Base-by-base conservation (phyloP, 225 moss, liverwort and hornwort genomes). In the Bryoerythrophyllum caledonicum region DNA sequence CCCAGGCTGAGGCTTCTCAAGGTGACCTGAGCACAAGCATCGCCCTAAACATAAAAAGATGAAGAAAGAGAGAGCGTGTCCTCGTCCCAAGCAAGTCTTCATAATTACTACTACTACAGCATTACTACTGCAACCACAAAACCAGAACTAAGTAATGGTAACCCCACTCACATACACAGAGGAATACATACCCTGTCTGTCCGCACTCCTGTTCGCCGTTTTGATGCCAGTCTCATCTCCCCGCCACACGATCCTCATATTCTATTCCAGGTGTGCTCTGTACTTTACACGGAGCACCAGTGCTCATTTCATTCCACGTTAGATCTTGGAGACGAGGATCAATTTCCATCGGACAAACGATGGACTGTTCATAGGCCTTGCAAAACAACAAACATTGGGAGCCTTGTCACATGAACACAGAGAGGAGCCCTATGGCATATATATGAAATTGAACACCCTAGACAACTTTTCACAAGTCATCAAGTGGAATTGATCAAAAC, bases 251-350 rank as follows among this genome's bases (percentile, higher is more conserved):
- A 10, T 38, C 38, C 56, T 37, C 37, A 56, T 55, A 54, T 54
- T 23, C 23, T 38, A 10, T 10, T 56, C 57, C 57, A 57, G 40
- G 37, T 56, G 38, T 21, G 9, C 15, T 8, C 24, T 24, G 54
- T 37, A 69, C 55, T 16, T 54, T 55, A 69, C 37, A 69, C 4
- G 55, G 2, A 70, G 40, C 40, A 70, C 37, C 70, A 40, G 56
- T 38, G 60, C 59, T 59, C 59, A 60, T 44, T 59, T 59, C 44
- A 7, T 20, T 20, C 16, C 15, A 10, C 70, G 38, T 15, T 56
- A 24, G 17, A 38, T 56, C 56, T 56, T 38, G n/a, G n/a, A n/a
- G n/a, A n/a, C n/a, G n/a, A n/a, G n/a, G n/a, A n/a, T n/a, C n/a
- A n/a, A n/a, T n/a, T n/a, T n/a, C n/a, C n/a, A n/a, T n/a, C n/a